Evolutionary conservation across 352 stramenopile genomes (phyloP), one percentile per base, ranked within the genome.

Genomic region (Phytophthora brassicae): DNA sequence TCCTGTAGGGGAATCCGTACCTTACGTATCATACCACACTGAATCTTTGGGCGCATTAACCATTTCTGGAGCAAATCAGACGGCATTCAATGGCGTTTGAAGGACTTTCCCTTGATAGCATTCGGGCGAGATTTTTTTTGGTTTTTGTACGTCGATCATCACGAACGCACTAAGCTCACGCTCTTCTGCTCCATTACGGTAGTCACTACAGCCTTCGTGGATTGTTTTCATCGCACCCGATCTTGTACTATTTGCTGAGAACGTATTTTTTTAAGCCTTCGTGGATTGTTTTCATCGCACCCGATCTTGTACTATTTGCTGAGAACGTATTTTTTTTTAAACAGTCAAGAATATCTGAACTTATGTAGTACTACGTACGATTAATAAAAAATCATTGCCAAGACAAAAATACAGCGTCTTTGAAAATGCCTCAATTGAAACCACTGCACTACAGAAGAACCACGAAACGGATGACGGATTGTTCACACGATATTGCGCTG

Each of bases 81-180:
- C n/a, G n/a, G n/a, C n/a, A n/a, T n/a, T n/a, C n/a, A n/a, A n/a
- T n/a, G n/a, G n/a, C n/a, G n/a, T n/a, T n/a, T n/a, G n/a, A n/a
- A n/a, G n/a, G n/a, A n/a, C n/a, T n/a, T n/a, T n/a, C n/a, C 72
- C 4, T 58, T 77, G 16, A 56, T 86, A 13, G 65, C 72, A 4
- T 89, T 89, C 41, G 74, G 79, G 1, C 77, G 78, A 22, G 75
- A 88, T 51, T 87, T 89, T 52, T 90, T 86, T 44, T 72, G 75
- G 6, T 76, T 88, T 44, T 29, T 89, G 14, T 68, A 59, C 23
- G 66, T 81, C 20, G 77, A 74, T 6, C 3, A 52, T 77, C 56
- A 79, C 77, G 6, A 77, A 81, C 11, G 54, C 79, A 7, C 61
- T 75, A 4, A 88, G 0, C 61, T 77, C 22, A 73, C 64, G 0